Evolutionary conservation across 1,284 basidiomycete species (phyloP).

Genomic region (Austroboletus rostrupii): DNA sequence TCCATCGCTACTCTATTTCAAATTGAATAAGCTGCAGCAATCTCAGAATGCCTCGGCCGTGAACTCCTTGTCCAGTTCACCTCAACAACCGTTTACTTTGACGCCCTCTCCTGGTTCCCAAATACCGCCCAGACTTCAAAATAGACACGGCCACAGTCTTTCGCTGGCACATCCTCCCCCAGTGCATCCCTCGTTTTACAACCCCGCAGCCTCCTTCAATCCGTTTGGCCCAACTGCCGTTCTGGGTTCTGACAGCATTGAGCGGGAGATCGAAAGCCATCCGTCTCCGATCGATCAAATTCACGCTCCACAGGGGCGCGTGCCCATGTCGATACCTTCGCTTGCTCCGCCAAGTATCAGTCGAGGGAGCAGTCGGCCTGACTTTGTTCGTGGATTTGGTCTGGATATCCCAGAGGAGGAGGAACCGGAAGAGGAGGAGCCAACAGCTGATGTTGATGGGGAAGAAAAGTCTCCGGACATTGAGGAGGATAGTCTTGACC

Average conservation of each 20-base stretch:
- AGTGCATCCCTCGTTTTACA: slow-evolving; percentile 35
- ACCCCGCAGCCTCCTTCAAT: slow-evolving; percentile 45
- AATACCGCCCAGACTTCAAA: slow-evolving; percentile 42
- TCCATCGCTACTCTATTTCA: slow-evolving; percentile 72
- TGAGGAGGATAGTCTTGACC: slow-evolving; percentile 16
- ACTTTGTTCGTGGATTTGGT: slow-evolving; percentile 74
- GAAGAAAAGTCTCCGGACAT: slow-evolving; percentile 27
- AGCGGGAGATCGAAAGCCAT: slow-evolving; percentile 17
- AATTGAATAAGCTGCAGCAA: slow-evolving; percentile 76
- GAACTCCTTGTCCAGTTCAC: slow-evolving; percentile 59
- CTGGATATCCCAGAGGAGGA: slow-evolving; percentile 70
- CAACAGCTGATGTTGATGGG: slow-evolving; percentile 22
- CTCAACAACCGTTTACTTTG: slow-evolving; percentile 51
- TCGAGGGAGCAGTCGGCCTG: slow-evolving; percentile 56
- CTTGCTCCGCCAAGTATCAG: slow-evolving; percentile 44
- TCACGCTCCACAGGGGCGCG: slow-evolving; percentile 58
- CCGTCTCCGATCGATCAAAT: slow-evolving; percentile 33
- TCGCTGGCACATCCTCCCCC: slow-evolving; percentile 58
- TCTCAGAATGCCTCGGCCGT: slow-evolving; percentile 53
- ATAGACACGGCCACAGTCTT: slow-evolving; percentile 65
- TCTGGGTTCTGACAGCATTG: slow-evolving; percentile 48
- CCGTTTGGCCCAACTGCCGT: slow-evolving; percentile 57
- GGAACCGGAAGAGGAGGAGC: slow-evolving; percentile 41
- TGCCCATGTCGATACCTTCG: slow-evolving; percentile 45
- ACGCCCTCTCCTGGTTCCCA: slow-evolving; percentile 50